Conservation (phyloP, 2,329 filamentous ascomycete species). For the Aspergillus sp. region DNA sequence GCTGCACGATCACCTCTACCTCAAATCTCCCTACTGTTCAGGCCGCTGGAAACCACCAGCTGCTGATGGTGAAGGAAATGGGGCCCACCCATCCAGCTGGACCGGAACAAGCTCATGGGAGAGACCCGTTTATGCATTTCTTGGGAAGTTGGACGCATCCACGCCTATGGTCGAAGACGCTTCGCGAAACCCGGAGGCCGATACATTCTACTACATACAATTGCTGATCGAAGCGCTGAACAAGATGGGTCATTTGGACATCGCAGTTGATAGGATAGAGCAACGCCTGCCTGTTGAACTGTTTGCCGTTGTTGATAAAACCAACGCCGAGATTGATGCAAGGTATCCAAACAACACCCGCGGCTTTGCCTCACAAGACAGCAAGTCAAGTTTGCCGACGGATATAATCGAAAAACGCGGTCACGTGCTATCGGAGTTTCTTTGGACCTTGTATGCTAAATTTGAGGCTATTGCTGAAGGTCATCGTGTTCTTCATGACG, state of each 20-base stretch:
- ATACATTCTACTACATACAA: constrained; percentile 91
- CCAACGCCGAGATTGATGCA: constrained; percentile 89
- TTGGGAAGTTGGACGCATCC: constrained; percentile 58
- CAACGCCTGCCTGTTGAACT: constrained; percentile 91
- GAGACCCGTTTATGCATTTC: constrained; percentile 57
- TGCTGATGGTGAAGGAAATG: constrained; percentile 36
- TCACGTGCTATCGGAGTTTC: constrained; percentile 84
- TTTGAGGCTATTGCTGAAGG: constrained; percentile 97
- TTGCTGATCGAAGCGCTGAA: constrained; percentile 86
- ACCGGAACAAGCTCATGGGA: constrained; percentile 49
- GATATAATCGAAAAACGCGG: constrained; percentile 75
- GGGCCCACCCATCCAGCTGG: constrained; percentile 26
- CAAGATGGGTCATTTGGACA: constrained; percentile 81
- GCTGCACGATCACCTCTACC: constrained; percentile 92
- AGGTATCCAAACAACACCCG: constrained; percentile 81
- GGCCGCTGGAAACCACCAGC: constrained; percentile 84
- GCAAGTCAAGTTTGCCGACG: constrained; percentile 59
- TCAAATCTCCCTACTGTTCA: constrained; percentile 97
- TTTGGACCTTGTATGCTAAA: constrained; percentile 92
- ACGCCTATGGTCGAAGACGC: constrained; percentile 75
- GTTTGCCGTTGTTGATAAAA: constrained; percentile 91
- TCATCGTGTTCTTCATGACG: constrained; percentile 90
- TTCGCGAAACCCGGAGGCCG: constrained; percentile 88
- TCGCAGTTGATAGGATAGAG: constrained; percentile 85
- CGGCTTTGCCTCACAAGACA: constrained; percentile 49